Evolutionary conservation across 106 monocot species (phyloP).

Genomic region (Dioscorea zingiberensis): DNA sequence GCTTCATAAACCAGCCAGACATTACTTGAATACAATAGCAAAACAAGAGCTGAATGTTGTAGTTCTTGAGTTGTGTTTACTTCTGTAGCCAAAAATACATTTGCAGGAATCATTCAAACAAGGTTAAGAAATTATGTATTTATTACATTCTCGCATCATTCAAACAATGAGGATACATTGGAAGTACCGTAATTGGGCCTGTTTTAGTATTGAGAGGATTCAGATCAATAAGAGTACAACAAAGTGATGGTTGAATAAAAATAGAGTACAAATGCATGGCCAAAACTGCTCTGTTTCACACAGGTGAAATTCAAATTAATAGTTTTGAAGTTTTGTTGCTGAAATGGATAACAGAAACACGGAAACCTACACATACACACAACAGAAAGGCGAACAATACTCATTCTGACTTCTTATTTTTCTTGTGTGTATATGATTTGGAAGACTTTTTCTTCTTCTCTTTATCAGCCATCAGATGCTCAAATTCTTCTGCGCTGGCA

Average conservation of each 20-base stretch:
- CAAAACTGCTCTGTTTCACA: not conserved
- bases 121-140: not conserved
- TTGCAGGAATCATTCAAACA: not conserved
- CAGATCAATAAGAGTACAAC: too few relatives aligned
- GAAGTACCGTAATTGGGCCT: too few relatives aligned
- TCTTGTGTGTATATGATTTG: constrained; percentile 18
- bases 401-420: constrained; percentile 14
- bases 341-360: too few relatives aligned
- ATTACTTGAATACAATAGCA: not conserved
- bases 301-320: not conserved
- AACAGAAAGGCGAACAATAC: not conserved
- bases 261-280: not conserved
- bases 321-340: too few relatives aligned
- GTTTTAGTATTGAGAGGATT: too few relatives aligned
- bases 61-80: not conserved
- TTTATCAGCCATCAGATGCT: constrained; percentile 49
- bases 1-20: not conserved
- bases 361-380: too few relatives aligned
- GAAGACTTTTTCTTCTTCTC: constrained; percentile 10
- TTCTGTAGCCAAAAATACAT: not conserved
- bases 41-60: not conserved
- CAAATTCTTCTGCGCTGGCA: constrained; percentile 77
- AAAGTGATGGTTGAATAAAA: not conserved
- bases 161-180: too few relatives aligned
- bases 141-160: too few relatives aligned